Evolutionary conservation across 1,139 yeast species (phyloP).

Genomic region (Zygosaccharomyces sapae): DNA sequence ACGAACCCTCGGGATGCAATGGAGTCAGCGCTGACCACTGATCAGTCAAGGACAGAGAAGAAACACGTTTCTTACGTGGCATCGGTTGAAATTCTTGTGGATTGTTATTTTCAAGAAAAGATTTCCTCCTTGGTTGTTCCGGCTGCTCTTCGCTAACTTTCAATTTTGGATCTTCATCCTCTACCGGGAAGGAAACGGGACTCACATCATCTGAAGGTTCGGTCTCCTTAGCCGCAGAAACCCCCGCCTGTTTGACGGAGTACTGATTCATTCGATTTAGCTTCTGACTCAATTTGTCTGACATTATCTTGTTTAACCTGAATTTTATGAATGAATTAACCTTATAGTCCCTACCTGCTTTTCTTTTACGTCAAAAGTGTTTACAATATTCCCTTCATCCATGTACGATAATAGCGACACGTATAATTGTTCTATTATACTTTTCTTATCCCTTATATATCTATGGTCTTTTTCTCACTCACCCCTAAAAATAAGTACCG

Average conservation of each 20-base stretch:
- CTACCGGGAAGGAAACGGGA: too few species aligned
- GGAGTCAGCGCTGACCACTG: conserved; percentile 48
- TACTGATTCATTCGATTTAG: neutral
- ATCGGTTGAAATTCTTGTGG: conserved; percentile 62
- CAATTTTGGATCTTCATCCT: neutral
- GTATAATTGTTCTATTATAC: neutral
- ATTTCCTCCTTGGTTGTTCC: conserved; percentile 29
- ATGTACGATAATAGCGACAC: too few species aligned
- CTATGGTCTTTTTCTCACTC: neutral
- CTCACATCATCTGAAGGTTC: too few species aligned
- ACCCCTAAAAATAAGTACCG: too few species aligned
- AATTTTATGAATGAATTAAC: too few species aligned
- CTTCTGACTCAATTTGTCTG: neutral
- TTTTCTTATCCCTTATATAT: neutral
- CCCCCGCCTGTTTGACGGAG: too few species aligned
- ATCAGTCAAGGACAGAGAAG: conserved; percentile 66
- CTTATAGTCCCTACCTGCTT: too few species aligned
- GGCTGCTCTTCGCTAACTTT: neutral
- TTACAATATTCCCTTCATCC: too few species aligned
- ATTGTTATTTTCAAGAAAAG: conserved; percentile 67
- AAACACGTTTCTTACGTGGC: conserved; percentile 59
- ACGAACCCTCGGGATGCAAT: conserved; percentile 19
- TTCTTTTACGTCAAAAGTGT: too few species aligned
- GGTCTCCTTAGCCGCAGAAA: too few species aligned
- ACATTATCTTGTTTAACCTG: too few species aligned